Evolutionary conservation across 805 yeast genomes (phyloP), one percentile per base, ranked within the genome.

Genomic region (Yarrowia sp.): DNA sequence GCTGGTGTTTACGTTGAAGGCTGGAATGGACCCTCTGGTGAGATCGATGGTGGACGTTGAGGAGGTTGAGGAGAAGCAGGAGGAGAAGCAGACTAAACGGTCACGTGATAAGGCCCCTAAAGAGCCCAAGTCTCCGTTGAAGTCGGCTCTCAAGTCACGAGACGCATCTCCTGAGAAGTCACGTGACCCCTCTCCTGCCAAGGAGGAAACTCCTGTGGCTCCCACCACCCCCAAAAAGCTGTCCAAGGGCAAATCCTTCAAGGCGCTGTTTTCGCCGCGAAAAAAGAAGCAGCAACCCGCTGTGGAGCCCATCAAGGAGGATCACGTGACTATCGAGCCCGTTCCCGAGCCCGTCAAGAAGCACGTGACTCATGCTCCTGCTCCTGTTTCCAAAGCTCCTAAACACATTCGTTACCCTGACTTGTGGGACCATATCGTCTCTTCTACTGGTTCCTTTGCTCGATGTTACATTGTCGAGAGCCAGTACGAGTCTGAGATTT

Each of bases 371-470:
- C 42, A 32, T 11, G 42, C 62, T 33, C 50, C 50, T 13, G 50
- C 28, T n/a, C 33, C 48, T n/a, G 28, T 22, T 33, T n/a, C 15
- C 15, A 33, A 48, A 39, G 31, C 15, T 9, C 11, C 17, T 11
- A 35, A 11, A 8, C 55, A 48, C 55, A 48, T 48, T 17, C 55
- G 55, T 3, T 35, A 48, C 17, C 43, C 66, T 9, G 81, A 79
- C 65, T 65, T 83, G 5, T 79, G 88, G 88, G 83, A 82, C 38
- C 74, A 79, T 38, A 77, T 83, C 65, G 81, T 91, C 68, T 97
- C 98, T 1, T 80, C 81, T 38, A 96, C 91, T 74, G 98, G 98
- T 1, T 90, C 97, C 41, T 92, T 90, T 80, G 97, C 91, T 8
- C 82, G 95, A 70, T 84, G 90, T 63, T 86, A 87, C 69, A 79